Evolutionary conservation across 2,329 filamentous ascomycete species (phyloP).

Genomic region (Penicillium sp.): DNA sequence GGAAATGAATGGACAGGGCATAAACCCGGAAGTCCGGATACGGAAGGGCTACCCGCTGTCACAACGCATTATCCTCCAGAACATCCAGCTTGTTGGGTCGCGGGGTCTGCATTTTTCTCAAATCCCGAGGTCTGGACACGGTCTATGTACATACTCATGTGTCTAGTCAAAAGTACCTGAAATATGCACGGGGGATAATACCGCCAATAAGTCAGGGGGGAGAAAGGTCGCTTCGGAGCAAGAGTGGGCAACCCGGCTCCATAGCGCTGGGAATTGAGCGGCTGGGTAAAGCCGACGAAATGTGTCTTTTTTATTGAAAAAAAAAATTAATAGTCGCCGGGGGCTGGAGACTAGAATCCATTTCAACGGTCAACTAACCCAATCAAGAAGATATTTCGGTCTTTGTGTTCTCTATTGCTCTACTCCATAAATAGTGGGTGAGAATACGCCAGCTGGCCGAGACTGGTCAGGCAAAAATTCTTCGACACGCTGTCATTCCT

Average conservation of each 20-base stretch:
- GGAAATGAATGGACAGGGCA: not conserved
- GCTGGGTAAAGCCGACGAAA: not conserved
- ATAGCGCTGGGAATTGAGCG: not conserved
- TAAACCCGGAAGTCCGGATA: not conserved
- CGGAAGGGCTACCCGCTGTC: constrained; percentile 4
- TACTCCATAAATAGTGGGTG: not conserved
- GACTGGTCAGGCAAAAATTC: not conserved
- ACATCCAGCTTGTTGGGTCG: not conserved
- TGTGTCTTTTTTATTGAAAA: not conserved
- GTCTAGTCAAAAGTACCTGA: not conserved
- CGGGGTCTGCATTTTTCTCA: not conserved
- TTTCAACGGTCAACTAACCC: constrained; percentile 20
- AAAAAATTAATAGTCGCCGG: not conserved
- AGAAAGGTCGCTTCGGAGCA: not conserved
- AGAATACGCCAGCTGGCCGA: not conserved
- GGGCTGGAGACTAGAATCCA: not conserved
- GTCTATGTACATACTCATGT: not conserved
- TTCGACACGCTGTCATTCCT: not conserved
- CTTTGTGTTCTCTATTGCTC: not conserved
- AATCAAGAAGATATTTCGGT: constrained; percentile 1
- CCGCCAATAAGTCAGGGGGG: not conserved
- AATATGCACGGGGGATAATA: not conserved
- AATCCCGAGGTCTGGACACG: not conserved
- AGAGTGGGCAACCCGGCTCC: not conserved
- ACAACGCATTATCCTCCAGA: not conserved